These are phyloP conservation scores for Jacaranda mimosifolia DNA, from an alignment of 257 asterid genomes.

Conservation along the genomic window DNA sequence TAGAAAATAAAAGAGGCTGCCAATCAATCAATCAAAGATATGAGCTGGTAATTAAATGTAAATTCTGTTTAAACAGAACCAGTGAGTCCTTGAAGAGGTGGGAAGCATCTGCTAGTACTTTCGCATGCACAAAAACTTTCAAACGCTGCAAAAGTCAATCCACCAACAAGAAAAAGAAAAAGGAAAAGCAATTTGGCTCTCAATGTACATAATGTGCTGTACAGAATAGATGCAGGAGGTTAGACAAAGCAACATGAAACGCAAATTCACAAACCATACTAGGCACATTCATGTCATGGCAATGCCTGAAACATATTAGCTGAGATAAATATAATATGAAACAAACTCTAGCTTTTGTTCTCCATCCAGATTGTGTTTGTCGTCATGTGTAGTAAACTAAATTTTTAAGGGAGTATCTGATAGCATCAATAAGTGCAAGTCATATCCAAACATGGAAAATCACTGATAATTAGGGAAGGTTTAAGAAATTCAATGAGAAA, in stretches of 20 bases:
- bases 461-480: constrained; percentile 31
- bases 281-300: constrained; percentile 26
- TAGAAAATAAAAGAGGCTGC: not conserved
- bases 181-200: not conserved
- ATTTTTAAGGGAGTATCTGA: constrained; percentile 24
- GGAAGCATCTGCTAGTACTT: not conserved
- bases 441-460: constrained; percentile 13
- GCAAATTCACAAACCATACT: constrained; percentile 26
- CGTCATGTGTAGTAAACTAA: constrained; percentile 1
- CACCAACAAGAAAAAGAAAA: not conserved
- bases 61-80: not conserved
- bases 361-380: constrained; percentile 23
- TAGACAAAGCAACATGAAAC: constrained; percentile 15
- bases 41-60: not conserved
- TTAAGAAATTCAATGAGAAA: constrained; percentile 25
- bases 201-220: constrained; percentile 6
- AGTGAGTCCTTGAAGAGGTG: constrained; percentile 4
- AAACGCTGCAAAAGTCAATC: constrained; percentile 15
- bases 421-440: constrained; percentile 25
- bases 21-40: not conserved
- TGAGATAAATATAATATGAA: constrained; percentile 5
- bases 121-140: constrained; percentile 17
- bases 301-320: not conserved
- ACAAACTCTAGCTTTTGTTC: constrained; percentile 9
- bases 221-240: constrained; percentile 18